A percentile compares a stretch with the other conserved stretches of the same genome.
These are phyloP conservation scores for Magnolia sinica DNA, from an alignment of 164 flowering plant genomes.

Conservation along the genomic window DNA sequence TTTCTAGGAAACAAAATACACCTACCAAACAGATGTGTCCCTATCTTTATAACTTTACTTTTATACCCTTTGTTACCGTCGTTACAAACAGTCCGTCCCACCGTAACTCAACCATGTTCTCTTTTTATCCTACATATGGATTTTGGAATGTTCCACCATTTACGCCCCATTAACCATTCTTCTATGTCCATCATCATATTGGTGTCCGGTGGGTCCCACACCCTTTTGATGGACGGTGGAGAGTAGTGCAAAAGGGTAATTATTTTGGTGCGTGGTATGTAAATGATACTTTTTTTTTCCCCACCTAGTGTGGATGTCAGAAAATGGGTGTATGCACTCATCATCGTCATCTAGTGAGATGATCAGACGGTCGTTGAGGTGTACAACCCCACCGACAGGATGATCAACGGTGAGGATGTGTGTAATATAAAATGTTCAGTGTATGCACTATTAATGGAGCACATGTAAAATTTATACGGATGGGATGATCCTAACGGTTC, in stretches of 20 bases:
- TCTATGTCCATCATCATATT: not conserved
- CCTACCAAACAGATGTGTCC: not conserved
- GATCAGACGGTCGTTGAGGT: too few relatives aligned
- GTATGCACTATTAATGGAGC: too few relatives aligned
- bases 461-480: too few relatives aligned
- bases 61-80: not conserved
- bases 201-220: not conserved
- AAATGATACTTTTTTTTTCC: too few relatives aligned
- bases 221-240: not conserved
- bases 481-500: too few relatives aligned
- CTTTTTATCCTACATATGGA: not conserved
- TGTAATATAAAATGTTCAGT: too few relatives aligned
- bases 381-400: too few relatives aligned
- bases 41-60: not conserved
- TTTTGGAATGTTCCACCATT: not conserved
- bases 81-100: not conserved
- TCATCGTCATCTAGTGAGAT: too few relatives aligned
- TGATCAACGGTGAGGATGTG: too few relatives aligned
- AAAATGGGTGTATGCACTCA: too few relatives aligned
- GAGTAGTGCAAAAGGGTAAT: too few relatives aligned
- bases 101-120: not conserved
- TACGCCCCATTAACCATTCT: not conserved
- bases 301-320: too few relatives aligned
- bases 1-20: conserved; percentile 9
- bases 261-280: not conserved